phyloP scores from a whole-genome alignment of 345 rosid genomes.

The Camelina laxa region DNA sequence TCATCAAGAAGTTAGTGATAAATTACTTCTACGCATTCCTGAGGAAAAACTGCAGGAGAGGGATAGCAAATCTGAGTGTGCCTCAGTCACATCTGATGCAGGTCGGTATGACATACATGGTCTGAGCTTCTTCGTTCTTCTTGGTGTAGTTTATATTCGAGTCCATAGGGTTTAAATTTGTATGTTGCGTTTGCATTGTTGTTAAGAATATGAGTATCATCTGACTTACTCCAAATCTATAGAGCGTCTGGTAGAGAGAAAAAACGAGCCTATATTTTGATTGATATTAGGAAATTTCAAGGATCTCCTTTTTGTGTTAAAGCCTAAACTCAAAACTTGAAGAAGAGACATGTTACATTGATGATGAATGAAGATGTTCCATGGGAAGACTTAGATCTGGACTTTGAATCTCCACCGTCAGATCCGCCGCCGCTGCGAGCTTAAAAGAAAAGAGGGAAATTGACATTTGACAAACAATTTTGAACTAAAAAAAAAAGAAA shows the following conservation, averaged over 20 bases:
- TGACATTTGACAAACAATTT: not conserved
- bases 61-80: slow-evolving; percentile 86
- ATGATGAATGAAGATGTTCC: not conserved
- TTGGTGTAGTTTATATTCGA: slow-evolving; percentile 2
- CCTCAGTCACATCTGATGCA: slow-evolving; percentile 97
- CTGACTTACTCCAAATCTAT: slow-evolving; percentile 25
- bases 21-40: slow-evolving; percentile 95
- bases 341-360: not conserved
- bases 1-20: slow-evolving; percentile 85
- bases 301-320: not conserved
- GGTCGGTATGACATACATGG: slow-evolving; percentile 99
- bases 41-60: slow-evolving; percentile 96
- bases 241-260: slow-evolving; percentile 25
- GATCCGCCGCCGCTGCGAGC: slow-evolving; percentile 29
- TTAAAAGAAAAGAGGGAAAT: slow-evolving; percentile 16
- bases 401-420: slow-evolving; percentile 31
- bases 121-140: slow-evolving; percentile 43
- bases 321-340: not conserved
- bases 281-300: not conserved
- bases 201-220: slow-evolving; percentile 35
- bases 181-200: slow-evolving; percentile 29
- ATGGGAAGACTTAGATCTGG: slow-evolving; percentile 21
- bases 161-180: slow-evolving; percentile 33
- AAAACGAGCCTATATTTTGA: slow-evolving; percentile 1
- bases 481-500: not conserved